A percentile compares a stretch with the other conserved stretches of the same genome.
phyloP scores from a whole-genome alignment of 192 early-diverging fungal species.

The Backusella morwellensis region DNA sequence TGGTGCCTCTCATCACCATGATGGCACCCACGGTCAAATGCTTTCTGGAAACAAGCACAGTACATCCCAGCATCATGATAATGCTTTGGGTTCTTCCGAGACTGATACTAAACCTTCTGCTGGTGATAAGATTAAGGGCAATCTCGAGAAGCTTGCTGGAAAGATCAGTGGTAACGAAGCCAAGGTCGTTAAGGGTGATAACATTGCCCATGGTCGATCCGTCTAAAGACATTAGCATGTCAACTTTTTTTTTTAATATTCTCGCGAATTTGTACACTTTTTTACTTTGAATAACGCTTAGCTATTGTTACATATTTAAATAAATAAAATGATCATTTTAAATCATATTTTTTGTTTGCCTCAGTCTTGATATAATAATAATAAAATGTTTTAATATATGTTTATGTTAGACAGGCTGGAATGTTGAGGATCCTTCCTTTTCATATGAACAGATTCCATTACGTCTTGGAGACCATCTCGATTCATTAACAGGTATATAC shows the following conservation, averaged over 20 bases:
- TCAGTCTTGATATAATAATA: too few relatives aligned
- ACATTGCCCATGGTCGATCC: slow-evolving; percentile 14
- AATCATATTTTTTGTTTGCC: too few relatives aligned
- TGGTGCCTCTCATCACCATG: neutral
- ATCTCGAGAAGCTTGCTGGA: slow-evolving; percentile 26
- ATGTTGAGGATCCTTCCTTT: too few relatives aligned
- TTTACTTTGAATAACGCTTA: neutral
- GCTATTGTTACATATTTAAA: neutral
- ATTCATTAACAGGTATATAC: too few relatives aligned
- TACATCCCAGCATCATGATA: neutral
- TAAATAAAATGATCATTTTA: neutral
- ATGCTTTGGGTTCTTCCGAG: neutral
- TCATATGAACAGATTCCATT: too few relatives aligned
- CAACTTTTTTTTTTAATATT: neutral
- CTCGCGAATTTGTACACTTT: neutral
- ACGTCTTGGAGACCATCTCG: too few relatives aligned
- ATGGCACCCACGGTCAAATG: neutral
- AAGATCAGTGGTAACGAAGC: slow-evolving; percentile 32
- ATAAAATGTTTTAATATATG: too few relatives aligned
- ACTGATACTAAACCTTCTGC: neutral
- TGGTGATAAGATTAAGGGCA: slow-evolving; percentile 38
- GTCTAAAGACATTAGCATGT: neutral
- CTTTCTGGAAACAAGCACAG: neutral
- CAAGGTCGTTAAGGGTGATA: slow-evolving; percentile 34
- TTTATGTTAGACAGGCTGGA: too few relatives aligned